phyloP scores from a whole-genome alignment of 768 basidiomycete species.

The Chalciporus pseudorubinellus region DNA sequence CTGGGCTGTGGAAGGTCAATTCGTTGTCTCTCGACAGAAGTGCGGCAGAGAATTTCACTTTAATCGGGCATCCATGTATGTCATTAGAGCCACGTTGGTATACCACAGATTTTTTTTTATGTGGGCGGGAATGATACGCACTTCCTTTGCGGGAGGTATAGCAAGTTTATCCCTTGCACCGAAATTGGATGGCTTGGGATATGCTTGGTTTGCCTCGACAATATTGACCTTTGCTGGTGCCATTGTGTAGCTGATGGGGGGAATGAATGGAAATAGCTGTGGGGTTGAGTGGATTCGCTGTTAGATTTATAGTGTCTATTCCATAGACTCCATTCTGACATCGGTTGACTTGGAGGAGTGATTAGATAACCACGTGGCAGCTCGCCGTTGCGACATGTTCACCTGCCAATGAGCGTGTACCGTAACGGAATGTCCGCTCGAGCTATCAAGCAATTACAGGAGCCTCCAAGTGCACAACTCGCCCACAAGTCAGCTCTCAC shows the following conservation, averaged over 20 bases:
- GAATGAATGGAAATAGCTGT: neutral
- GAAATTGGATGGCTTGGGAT: slow-evolving; percentile 41
- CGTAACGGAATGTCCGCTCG: slow-evolving; percentile 36
- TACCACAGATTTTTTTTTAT: neutral
- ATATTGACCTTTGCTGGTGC: slow-evolving; percentile 32
- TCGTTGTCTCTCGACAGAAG: neutral
- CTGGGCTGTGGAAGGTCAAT: slow-evolving; percentile 40
- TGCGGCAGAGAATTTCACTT: slow-evolving; percentile 41
- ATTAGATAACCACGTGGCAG: slow-evolving; percentile 29
- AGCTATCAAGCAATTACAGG: slow-evolving; percentile 47
- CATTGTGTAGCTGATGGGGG: neutral
- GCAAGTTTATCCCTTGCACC: slow-evolving; percentile 38
- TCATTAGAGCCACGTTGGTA: slow-evolving; percentile 36
- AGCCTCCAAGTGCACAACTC: slow-evolving; percentile 45
- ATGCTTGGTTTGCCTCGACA: slow-evolving; percentile 40
- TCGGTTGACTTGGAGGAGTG: neutral
- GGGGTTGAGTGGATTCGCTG: neutral
- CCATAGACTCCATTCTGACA: neutral
- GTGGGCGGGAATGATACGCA: slow-evolving; percentile 17
- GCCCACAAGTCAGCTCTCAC: slow-evolving; percentile 35
- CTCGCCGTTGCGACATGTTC: neutral
- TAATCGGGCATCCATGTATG: slow-evolving; percentile 75
- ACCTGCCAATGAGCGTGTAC: neutral
- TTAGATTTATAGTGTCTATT: neutral
- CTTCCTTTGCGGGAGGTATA: slow-evolving; percentile 42